These are phyloP conservation scores for Yamadazyma blattariae DNA, from an alignment of 1,139 yeast genomes.

Conservation along the genomic window DNA sequence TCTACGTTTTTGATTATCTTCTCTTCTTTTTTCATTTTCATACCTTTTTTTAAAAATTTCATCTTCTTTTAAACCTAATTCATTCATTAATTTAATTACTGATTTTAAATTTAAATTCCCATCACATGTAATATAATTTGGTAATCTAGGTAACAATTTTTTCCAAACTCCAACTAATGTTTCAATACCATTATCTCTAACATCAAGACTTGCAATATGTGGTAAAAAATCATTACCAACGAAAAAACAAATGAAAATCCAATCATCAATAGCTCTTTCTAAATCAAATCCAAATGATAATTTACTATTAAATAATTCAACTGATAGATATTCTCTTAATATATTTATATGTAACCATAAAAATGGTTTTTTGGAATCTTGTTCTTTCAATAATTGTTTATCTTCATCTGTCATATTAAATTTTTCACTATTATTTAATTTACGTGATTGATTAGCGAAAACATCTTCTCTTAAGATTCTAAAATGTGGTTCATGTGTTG, in stretches of 20 bases:
- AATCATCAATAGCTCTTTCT: slow-evolving; percentile 96
- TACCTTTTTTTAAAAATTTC: slow-evolving; percentile 72
- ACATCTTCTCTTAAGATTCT: slow-evolving; percentile 93
- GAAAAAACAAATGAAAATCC: slow-evolving; percentile 98
- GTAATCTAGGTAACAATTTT: slow-evolving; percentile 58
- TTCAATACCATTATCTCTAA: slow-evolving; percentile 92
- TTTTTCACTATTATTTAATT: slow-evolving; percentile 49
- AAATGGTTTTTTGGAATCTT: slow-evolving; percentile 77
- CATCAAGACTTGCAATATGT: slow-evolving; percentile 91
- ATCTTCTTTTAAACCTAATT: slow-evolving; percentile 71
- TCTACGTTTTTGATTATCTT: slow-evolving; percentile 62
- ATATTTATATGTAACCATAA: slow-evolving; percentile 91
- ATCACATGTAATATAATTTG: slow-evolving; percentile 84
- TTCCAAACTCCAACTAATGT: slow-evolving; percentile 83
- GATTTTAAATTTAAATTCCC: slow-evolving; percentile 75
- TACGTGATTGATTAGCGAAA: slow-evolving; percentile 63
- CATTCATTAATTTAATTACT: slow-evolving; percentile 68
- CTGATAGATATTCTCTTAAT: slow-evolving; percentile 80
- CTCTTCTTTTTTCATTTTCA: slow-evolving; percentile 64
- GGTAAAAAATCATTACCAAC: slow-evolving; percentile 99
- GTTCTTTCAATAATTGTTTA: slow-evolving; percentile 48
- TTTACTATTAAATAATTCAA: slow-evolving; percentile 73
- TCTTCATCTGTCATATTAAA: slow-evolving; percentile 62
- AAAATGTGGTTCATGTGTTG: slow-evolving; percentile 97
- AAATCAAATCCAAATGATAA: slow-evolving; percentile 75